phyloP scores from a whole-genome alignment of 2,329 filamentous ascomycete species.

The Epichloe typhina region DNA sequence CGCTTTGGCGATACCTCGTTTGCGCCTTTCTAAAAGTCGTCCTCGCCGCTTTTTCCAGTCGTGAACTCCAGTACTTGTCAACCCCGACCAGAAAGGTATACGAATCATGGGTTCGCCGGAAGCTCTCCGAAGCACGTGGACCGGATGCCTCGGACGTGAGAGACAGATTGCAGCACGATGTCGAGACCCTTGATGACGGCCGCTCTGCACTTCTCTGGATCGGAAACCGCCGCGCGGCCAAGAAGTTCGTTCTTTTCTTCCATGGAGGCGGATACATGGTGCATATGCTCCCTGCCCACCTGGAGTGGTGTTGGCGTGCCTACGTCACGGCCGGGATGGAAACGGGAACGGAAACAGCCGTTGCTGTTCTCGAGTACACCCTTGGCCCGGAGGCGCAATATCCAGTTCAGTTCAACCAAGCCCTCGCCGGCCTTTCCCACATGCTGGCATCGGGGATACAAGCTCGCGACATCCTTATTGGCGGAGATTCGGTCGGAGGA shows the following conservation, averaged over 20 bases:
- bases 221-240: neutral
- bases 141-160: neutral
- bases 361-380: slow-evolving; percentile 19
- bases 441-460: slow-evolving; percentile 11
- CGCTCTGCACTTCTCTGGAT: slow-evolving; percentile 2
- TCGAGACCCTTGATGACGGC: slow-evolving; percentile 4
- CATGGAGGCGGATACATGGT: neutral
- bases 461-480: slow-evolving; percentile 15
- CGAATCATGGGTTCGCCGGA: slow-evolving; percentile 3
- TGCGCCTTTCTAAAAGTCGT: slow-evolving; percentile 4
- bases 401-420: slow-evolving; percentile 16
- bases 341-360: slow-evolving; percentile 6
- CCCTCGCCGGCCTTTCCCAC: slow-evolving; percentile 11
- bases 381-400: slow-evolving; percentile 15
- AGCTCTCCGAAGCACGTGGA: neutral
- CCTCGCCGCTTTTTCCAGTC: neutral
- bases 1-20: neutral
- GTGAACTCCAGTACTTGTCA: slow-evolving; percentile 6
- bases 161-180: slow-evolving; percentile 1
- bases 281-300: neutral
- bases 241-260: neutral
- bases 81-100: slow-evolving; percentile 2
- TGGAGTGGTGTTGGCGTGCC: neutral
- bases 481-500: slow-evolving; percentile 21
- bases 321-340: slow-evolving; percentile 2